Conservation (phyloP, 768 basidiomycete genomes). For the Agaricus subrufescens region DNA sequence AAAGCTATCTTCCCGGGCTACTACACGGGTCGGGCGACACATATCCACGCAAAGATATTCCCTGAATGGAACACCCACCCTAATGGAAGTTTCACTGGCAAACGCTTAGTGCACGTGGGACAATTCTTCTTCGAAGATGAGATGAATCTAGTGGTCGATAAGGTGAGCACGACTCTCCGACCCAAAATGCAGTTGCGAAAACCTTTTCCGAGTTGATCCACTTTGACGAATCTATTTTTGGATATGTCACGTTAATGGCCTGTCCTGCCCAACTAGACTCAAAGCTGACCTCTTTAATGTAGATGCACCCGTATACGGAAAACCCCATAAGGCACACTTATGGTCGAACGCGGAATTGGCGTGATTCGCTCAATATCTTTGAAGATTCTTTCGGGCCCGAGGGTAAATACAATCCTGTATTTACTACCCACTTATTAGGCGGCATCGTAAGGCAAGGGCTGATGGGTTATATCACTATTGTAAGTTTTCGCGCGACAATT, state of each 20-base stretch:
- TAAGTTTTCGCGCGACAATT: constrained; percentile 14
- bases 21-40: constrained; percentile 52
- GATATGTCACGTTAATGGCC: not conserved
- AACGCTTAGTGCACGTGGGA: constrained; percentile 40
- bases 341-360: constrained; percentile 49
- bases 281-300: not conserved
- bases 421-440: constrained; percentile 45
- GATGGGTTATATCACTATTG: constrained; percentile 55
- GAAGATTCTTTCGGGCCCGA: constrained; percentile 45
- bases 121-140: constrained; percentile 59
- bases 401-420: constrained; percentile 47
- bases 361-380: constrained; percentile 51
- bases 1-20: constrained; percentile 54
- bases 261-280: not conserved
- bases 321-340: constrained; percentile 44
- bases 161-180: constrained; percentile 22
- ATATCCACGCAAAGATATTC: constrained; percentile 52
- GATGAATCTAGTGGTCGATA: constrained; percentile 42
- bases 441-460: constrained; percentile 47
- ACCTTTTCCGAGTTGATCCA: not conserved
- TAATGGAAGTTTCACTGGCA: constrained; percentile 42
- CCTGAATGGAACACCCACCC: constrained; percentile 39
- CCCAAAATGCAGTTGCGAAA: not conserved
- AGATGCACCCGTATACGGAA: constrained; percentile 48
- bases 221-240: not conserved